Percentiles rank a stretch among this genome's conserved stretches.
These are phyloP conservation scores for Fusarium humuli DNA, from an alignment of 2,329 filamentous ascomycete species.

Conservation along the genomic window DNA sequence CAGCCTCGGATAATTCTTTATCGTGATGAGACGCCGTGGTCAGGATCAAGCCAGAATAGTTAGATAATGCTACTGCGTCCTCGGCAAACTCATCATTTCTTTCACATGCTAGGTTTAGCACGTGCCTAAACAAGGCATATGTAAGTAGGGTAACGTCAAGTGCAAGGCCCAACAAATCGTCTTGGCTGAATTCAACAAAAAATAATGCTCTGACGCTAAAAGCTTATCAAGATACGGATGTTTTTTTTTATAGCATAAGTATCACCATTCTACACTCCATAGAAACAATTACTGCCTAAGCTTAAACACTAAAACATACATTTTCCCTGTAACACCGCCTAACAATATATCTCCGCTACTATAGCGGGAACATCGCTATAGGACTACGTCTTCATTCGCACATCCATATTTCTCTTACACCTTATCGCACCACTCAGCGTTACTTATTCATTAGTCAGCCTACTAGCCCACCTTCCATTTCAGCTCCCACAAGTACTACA, in stretches of 20 bases:
- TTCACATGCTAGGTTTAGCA: neutral
- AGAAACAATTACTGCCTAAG: neutral
- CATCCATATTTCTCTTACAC: slow-evolving; percentile 61
- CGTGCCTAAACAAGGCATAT: neutral
- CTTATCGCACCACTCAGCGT: slow-evolving; percentile 62
- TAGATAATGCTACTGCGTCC: neutral
- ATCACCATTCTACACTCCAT: neutral
- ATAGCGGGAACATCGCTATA: slow-evolving; percentile 28
- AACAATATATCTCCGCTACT: neutral
- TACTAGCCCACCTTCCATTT: slow-evolving; percentile 43
- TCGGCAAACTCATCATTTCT: neutral
- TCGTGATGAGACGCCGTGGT: neutral
- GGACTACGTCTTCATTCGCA: slow-evolving; percentile 55
- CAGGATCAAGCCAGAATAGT: neutral
- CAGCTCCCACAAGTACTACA: slow-evolving; percentile 52
- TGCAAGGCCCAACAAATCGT: slow-evolving; percentile 13
- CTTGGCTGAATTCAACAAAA: slow-evolving; percentile 14
- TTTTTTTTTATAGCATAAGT: neutral
- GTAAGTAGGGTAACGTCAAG: neutral
- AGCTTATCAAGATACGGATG: neutral
- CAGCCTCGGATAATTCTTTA: neutral
- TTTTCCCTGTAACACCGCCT: neutral
- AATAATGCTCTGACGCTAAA: neutral
- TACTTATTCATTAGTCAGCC: slow-evolving; percentile 55
- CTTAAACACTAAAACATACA: neutral